A percentile compares a stretch with the other conserved stretches of the same genome.
Evolutionary conservation across 257 asterid genomes (phyloP).

Genomic region (Capsicum rhomboideum): DNA sequence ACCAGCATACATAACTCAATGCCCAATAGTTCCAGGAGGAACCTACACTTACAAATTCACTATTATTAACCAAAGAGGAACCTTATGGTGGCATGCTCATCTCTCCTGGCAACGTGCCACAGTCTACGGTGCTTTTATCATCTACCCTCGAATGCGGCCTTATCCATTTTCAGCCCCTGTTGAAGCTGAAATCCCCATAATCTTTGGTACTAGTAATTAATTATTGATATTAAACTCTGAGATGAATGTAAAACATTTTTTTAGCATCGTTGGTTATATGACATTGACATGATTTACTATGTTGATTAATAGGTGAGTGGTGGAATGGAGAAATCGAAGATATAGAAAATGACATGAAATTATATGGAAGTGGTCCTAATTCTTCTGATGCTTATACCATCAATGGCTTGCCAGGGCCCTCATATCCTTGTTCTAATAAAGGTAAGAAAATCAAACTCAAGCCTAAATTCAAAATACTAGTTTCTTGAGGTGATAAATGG

Average conservation of each 20-base stretch:
- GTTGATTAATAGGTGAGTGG: constrained; percentile 63
- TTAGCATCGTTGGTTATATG: neutral
- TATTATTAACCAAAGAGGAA: constrained; percentile 49
- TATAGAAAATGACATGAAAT: constrained; percentile 47
- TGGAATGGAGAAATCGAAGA: constrained; percentile 57
- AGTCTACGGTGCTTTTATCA: constrained; percentile 70
- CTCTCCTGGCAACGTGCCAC: constrained; percentile 82
- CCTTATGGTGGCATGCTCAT: constrained; percentile 90
- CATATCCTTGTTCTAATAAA: constrained; percentile 53
- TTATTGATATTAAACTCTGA: neutral
- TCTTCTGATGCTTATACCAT: constrained; percentile 82
- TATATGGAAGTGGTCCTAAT: constrained; percentile 68
- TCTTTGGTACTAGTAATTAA: constrained; percentile 33
- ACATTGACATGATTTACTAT: neutral
- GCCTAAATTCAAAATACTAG: neutral
- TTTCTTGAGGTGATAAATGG: neutral
- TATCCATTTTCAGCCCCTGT: constrained; percentile 32
- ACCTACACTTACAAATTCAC: constrained; percentile 50
- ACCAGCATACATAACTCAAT: constrained; percentile 71
- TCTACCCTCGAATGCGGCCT: constrained; percentile 43
- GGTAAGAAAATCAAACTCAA: constrained; percentile 20
- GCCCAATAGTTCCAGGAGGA: constrained; percentile 53
- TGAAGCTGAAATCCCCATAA: constrained; percentile 31
- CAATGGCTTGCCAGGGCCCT: constrained; percentile 84
- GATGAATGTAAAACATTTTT: neutral